Percentiles rank a stretch among this genome's conserved stretches.
phyloP scores from a whole-genome alignment of 495 filamentous ascomycete species.

The Talaromyces wortmannii region DNA sequence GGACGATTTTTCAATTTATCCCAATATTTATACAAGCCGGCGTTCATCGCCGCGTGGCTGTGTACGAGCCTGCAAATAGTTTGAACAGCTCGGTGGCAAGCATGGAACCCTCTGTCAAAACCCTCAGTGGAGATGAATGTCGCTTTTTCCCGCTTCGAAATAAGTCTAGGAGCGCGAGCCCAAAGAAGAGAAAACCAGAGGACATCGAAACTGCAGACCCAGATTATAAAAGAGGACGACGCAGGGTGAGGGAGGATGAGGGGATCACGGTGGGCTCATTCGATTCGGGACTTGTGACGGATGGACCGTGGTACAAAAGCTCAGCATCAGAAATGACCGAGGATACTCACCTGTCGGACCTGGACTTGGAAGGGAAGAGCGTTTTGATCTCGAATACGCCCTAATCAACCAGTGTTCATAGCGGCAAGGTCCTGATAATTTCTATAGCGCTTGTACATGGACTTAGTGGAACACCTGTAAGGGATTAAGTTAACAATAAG shows the following conservation, averaged over 20 bases:
- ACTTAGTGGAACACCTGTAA: no score
- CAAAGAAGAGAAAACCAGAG: neutral
- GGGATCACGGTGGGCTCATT: neutral
- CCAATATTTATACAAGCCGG: neutral
- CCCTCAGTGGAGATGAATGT: neutral
- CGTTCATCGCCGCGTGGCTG: neutral
- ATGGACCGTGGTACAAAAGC: neutral
- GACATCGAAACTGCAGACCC: neutral
- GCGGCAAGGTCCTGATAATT: no score
- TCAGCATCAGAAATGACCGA: neutral
- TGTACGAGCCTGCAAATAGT: neutral
- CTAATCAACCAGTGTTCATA: no score
- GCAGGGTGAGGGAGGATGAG: neutral
- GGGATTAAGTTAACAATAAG: no score
- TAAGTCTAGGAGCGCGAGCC: neutral
- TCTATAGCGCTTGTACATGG: no score
- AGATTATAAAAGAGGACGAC: neutral
- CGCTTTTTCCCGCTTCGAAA: neutral
- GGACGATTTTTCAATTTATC: conserved; percentile 5
- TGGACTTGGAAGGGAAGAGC: neutral
- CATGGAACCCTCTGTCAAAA: neutral
- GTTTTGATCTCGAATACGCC: neutral
- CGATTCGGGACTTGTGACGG: neutral
- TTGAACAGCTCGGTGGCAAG: neutral
- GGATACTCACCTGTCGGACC: neutral